Evolutionary conservation across 225 moss, liverwort and hornwort species (phyloP), one percentile per base, ranked within the genome.

Genomic region (Climacium dendroides): DNA sequence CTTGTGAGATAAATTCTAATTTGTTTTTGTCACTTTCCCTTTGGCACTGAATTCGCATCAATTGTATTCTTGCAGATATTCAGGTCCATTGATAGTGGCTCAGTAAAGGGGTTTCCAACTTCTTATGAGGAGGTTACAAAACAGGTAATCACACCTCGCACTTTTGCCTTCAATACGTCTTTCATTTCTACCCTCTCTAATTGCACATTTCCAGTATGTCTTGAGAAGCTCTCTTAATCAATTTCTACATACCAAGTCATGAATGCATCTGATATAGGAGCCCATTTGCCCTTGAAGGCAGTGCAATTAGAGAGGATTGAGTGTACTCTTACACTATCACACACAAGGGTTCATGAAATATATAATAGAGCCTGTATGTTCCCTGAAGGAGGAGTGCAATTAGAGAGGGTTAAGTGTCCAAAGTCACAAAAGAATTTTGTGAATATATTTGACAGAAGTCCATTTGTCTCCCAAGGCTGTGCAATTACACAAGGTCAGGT

Each of bases 51-150:
- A n/a, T 70, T 85, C 59, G 52, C 78, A 22, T 65, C 19, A 39
- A 6, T 48, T 81, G 11, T 63, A 18, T 80, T 81, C 6, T 63
- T 91, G 86, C 88, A 93, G 93, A 90, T 93, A 47, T 92, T 91
- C 87, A 84, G 93, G 89, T 93, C 93, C 50, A 93, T 93, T 88
- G 93, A 93, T 85, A 90, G 92, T 87, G 93, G 93, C 47, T 93
- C 93, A 26, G 93, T 93, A 1, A 92, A 92, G 83, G 93, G 93
- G n/a, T 92, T 93, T 80, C 93, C 93, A 79, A 89, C 87, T 53
- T 92, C 89, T 60, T 88, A 25, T 54, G 93, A 93, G 73, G 93
- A 93, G 58, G 93, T 93, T 60, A 92, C 79, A 19, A 93, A 91
- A 85, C 90, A 93, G 93, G 93, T 93, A 79, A 47, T 11, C 35